Conservation (phyloP, 495 filamentous ascomycete genomes). For the Diplogelasinospora grovesii region DNA sequence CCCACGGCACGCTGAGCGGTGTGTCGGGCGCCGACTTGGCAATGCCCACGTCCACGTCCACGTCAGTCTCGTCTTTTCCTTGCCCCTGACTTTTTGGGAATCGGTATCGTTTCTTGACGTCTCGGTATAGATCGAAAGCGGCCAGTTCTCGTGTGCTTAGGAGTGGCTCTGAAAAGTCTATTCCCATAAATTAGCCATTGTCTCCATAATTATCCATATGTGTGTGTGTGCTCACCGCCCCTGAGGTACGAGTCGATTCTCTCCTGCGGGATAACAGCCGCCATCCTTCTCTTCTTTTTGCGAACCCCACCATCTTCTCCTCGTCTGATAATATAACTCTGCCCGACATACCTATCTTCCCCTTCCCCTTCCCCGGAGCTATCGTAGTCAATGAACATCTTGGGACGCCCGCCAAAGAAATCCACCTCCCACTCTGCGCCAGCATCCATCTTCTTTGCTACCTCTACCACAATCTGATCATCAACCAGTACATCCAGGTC, state of each 20-base stretch:
- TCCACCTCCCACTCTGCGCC: constrained; percentile 17
- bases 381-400: constrained; percentile 14
- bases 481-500: constrained; percentile 5
- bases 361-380: no score
- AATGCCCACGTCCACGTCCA: constrained; percentile 8
- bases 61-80: constrained; percentile 1
- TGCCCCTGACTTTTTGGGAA: constrained; percentile 3
- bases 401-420: constrained; percentile 18
- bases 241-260: constrained; percentile 17
- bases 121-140: constrained; percentile 13
- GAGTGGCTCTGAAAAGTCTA: constrained; percentile 15
- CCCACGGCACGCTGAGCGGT: constrained; percentile 12
- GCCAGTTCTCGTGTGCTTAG: constrained; percentile 6
- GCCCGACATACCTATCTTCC: constrained; percentile 5
- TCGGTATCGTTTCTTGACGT: constrained; percentile 10
- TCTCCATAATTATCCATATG: not conserved
- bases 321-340: constrained; percentile 15
- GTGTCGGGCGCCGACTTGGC: no score
- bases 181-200: not conserved
- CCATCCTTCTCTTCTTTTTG: constrained; percentile 13
- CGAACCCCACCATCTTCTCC: constrained; percentile 1
- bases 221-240: constrained; percentile 10
- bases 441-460: constrained; percentile 14
- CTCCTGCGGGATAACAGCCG: constrained; percentile 6
- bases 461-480: constrained; percentile 12